Base-by-base conservation (phyloP, 441 rosid genomes). In the Pelargonium myrrhifolium region DNA sequence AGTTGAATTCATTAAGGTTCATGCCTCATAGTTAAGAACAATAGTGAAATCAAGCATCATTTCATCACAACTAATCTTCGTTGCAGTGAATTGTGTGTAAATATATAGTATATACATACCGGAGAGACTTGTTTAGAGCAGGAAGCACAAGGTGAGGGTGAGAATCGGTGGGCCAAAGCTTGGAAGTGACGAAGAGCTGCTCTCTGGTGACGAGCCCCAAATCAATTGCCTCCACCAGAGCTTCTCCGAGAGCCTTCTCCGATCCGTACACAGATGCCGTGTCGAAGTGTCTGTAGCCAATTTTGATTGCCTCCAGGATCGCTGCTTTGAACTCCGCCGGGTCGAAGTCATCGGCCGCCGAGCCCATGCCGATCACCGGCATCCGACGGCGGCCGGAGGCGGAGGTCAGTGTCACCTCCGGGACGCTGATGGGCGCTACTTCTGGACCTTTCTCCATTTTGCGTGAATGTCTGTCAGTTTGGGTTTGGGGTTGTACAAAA, bases 231-330 rank as follows among this genome's bases (percentile, higher is more conserved):
- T 74, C 78, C 0, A 66, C 75, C 9, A 77, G 6, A 6, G 78
- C 77, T 60, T 75, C 75, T 3, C 79, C 81, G 12, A 79, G 64
- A 35, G 78, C 53, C 64, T 66, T 43, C 78, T 81, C 83, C 1
- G 81, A 71, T 4, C 65, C 59, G 60, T 75, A 79, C 5, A 68
- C 21, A 1, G 72, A n/a, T 1, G 87, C 80, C 0, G 79, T 69
- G 73, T 80, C 84, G 22, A 80, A 78, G 73, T 75, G 82, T 40
- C 82, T 11, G 70, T 75, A 75, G 20, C 84, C 86, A 1, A 73
- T 60, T 64, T 62, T 68, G 18, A 80, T 71, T 18, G 86, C 78
- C 18, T 77, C 76, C 26, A 81, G 31, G 0, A 75, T 45, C 0
- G 74, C 79, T 1, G 51, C 1, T 53, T 64, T 68, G 61, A 72